Evolutionary conservation across 169 alveolate genomes (phyloP), one percentile per base, ranked within the genome.

Genomic region (Plasmodium gonderi): DNA sequence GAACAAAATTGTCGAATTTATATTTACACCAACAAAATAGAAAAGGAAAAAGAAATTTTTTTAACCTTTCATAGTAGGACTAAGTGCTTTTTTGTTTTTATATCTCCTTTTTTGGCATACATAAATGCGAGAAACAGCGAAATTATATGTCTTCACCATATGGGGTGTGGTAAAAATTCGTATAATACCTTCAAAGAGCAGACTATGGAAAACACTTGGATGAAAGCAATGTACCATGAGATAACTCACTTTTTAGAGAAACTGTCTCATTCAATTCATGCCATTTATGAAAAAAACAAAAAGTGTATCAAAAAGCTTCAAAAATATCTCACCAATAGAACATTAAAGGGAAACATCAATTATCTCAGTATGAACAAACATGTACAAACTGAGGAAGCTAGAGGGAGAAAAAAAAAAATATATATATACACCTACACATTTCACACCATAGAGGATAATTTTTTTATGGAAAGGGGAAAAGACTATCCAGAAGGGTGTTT

Each of bases 81-180:
- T 72, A 47, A 83, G 40, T 72, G 79, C 44, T 83, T 83, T 76
- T 83, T 31, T 83, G 12, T 83, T 69, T 83, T 83, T 49, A 60
- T 49, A 26, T 68, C 74, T 5, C 92, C 92, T 29, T n/a, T 68
- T 47, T 45, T 83, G 60, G 60, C 65, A 5, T 8, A 69, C 77
- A 38, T 83, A 40, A 83, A 83, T 49, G 54, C 60, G 12, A n/a
- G 64, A 12, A 38, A 83, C 12, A 23, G 0, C 38, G 40, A 60
- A 60, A 0, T 60, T 60, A 36, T 60, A n/a, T 60, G 72, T 60
- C 72, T 60, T 3, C 5, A 0, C 4, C 72, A 8, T 5, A 5
- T 7, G 36, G 5, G 11, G 17, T 23, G n/a, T 60, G 26, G 40
- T 3, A 29, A 12, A 3, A 83, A 33, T 69, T 6, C 51, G 2